Percentiles rank a stretch among this genome's conserved stretches.
phyloP scores from a whole-genome alignment of 106 monocot species.

The Narthecium ossifragum region DNA sequence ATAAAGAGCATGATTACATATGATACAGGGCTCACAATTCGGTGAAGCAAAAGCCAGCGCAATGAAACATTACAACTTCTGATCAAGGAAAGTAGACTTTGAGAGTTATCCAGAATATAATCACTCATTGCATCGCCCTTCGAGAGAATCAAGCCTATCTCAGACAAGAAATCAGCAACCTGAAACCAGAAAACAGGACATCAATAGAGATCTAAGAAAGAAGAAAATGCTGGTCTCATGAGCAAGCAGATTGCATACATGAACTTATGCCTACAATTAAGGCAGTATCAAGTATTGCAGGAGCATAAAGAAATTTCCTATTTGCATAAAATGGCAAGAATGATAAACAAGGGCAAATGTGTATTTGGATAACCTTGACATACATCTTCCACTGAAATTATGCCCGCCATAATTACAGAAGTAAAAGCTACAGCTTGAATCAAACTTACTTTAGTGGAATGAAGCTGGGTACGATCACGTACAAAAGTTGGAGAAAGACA shows the following conservation, averaged over 20 bases:
- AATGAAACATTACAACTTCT: constrained; percentile 37
- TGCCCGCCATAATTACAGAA: too few species aligned
- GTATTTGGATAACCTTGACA: too few species aligned
- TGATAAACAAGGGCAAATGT: too few species aligned
- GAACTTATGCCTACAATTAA: too few species aligned
- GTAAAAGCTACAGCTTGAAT: not conserved
- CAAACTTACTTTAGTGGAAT: constrained; percentile 26
- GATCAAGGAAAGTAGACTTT: constrained; percentile 23
- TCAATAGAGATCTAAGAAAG: too few species aligned
- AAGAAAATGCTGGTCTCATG: too few species aligned
- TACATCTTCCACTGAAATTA: too few species aligned
- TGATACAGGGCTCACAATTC: constrained; percentile 29
- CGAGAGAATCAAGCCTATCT: constrained; percentile 18
- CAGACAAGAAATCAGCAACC: constrained; percentile 26
- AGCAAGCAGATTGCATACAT: too few species aligned
- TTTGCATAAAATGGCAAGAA: too few species aligned
- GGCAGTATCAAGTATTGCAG: too few species aligned
- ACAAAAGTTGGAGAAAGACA: constrained; percentile 33
- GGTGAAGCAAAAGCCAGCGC: constrained; percentile 52
- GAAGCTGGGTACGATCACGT: constrained; percentile 20
- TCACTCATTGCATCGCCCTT: constrained; percentile 21
- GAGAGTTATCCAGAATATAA: constrained; percentile 31
- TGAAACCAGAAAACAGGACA: constrained; percentile 8
- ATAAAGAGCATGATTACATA: constrained; percentile 1
- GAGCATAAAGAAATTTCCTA: too few species aligned